phyloP scores from a whole-genome alignment of 139 green algal genomes.

The Mesotaenium endlicherianum region DNA sequence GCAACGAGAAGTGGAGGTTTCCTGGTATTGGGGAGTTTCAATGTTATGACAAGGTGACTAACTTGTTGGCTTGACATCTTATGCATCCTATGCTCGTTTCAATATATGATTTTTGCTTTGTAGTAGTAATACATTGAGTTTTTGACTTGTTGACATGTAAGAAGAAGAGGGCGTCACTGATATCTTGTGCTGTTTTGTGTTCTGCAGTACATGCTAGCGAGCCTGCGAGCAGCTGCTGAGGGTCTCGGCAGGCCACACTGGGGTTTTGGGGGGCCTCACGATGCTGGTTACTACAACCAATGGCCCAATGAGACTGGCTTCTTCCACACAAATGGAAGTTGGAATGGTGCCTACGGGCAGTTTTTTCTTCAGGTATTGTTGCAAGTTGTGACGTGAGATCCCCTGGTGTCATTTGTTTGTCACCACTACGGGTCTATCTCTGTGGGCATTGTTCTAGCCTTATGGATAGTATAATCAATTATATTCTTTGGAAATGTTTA shows the following conservation, averaged over 20 bases:
- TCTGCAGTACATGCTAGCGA: conserved; percentile 85
- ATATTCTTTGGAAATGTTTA: no score
- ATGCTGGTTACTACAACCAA: conserved; percentile 91
- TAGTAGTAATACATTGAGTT: no score
- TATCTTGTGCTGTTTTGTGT: no score
- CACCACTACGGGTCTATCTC: no score
- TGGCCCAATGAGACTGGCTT: conserved; percentile 85
- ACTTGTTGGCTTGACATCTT: neutral
- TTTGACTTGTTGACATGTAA: no score
- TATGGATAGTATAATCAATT: no score
- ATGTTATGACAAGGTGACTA: conserved; percentile 82
- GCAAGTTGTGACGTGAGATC: neutral
- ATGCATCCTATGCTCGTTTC: neutral
- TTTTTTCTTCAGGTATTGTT: conserved; percentile 76
- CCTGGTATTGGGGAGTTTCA: conserved; percentile 95
- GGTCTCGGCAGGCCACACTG: conserved; percentile 79
- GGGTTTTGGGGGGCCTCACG: conserved; percentile 84
- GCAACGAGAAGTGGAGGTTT: conserved; percentile 80
- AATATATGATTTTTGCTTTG: neutral
- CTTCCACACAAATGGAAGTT: conserved; percentile 83
- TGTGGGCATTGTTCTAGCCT: no score
- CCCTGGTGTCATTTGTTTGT: no score
- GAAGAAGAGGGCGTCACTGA: no score
- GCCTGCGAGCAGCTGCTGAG: conserved; percentile 67
- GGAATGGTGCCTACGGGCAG: conserved; percentile 82